phyloP scores from a whole-genome alignment of 331 rosid species.

The Dryas integrifolia region DNA sequence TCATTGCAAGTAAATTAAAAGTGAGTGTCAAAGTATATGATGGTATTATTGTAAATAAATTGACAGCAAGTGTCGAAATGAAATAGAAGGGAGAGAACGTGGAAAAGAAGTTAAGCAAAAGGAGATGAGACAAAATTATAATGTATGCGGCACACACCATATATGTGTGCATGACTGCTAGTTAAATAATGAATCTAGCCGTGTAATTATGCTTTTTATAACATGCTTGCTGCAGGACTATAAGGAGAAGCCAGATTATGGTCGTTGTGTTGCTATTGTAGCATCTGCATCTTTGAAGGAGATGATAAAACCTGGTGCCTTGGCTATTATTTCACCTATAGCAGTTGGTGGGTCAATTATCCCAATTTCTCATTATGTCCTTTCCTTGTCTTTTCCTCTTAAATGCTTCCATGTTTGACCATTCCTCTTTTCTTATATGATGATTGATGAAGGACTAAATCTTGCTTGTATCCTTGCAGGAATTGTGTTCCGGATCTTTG shows the following conservation, averaged over 20 bases:
- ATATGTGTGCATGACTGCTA: not conserved
- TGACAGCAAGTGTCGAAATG: not conserved
- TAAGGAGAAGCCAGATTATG: slow-evolving; percentile 93
- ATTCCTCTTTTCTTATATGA: not conserved
- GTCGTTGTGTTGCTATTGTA: slow-evolving; percentile 95
- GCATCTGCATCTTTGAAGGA: slow-evolving; percentile 94
- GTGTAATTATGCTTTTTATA: slow-evolving; percentile 12
- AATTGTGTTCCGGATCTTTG: slow-evolving; percentile 78
- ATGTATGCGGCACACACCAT: not conserved
- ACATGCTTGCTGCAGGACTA: slow-evolving; percentile 60
- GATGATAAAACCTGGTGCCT: slow-evolving; percentile 97
- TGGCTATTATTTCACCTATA: slow-evolving; percentile 93
- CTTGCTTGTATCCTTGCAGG: slow-evolving; percentile 56
- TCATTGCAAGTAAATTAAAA: not conserved
- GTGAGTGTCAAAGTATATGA: not conserved
- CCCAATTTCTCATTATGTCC: no score
- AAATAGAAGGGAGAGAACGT: not conserved
- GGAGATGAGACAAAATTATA: not conserved
- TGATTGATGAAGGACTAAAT: not conserved
- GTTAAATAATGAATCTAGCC: slow-evolving; percentile 2
- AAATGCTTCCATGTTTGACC: not conserved
- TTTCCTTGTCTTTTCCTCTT: not conserved
- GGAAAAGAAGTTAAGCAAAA: not conserved
- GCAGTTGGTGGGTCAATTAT: slow-evolving; percentile 61
- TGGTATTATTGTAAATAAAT: not conserved